Evolutionary conservation across 352 stramenopile genomes (phyloP), one percentile per base, ranked within the genome.

Genomic region (Thalassiosira hispida): DNA sequence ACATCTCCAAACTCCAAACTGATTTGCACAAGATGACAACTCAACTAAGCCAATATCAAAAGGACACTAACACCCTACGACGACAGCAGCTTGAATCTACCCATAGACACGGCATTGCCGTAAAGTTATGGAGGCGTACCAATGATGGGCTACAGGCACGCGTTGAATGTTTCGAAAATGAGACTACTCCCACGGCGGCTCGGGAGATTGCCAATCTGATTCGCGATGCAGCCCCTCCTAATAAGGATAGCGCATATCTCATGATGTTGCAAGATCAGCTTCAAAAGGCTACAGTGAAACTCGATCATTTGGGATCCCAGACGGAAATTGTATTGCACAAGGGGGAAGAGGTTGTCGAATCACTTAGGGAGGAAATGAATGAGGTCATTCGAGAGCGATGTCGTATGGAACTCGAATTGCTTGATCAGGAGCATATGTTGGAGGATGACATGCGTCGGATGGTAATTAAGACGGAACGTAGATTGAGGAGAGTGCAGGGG

Each of bases 231-330:
- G 76, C 76, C 2, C 76, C 76, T 0, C 5, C 53, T 3, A 84
- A 84, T 59, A 84, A 84, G 47, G 76, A 84, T 40, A 76, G 61
- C 35, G 33, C 52, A 0, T 84, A 84, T 47, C 49, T 84, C 2
- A 84, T 84, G 68, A 84, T 74, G 61, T 38, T 84, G 0, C 67
- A 76, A 22, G 76, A 84, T 33, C 76, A 84, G 20, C 31, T 84
- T 29, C 38, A 46, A 14, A 84, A 76, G 68, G 76, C 76, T 9
- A 79, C 76, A 8, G n/a, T 71, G 4, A 84, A 84, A 65, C 47
- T 84, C 8, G 62, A 79, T 31, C 68, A 84, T 65, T 70, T 84
- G 22, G 52, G 44, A 11, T 52, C 23, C 22, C 76, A 84, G 25
- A 84, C 76, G 11, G 76, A 84, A 11, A 75, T 84, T 29, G 68